Conservation (phyloP, 2,329 filamentous ascomycete species). For the Hymenoscyphus fraxineus region DNA sequence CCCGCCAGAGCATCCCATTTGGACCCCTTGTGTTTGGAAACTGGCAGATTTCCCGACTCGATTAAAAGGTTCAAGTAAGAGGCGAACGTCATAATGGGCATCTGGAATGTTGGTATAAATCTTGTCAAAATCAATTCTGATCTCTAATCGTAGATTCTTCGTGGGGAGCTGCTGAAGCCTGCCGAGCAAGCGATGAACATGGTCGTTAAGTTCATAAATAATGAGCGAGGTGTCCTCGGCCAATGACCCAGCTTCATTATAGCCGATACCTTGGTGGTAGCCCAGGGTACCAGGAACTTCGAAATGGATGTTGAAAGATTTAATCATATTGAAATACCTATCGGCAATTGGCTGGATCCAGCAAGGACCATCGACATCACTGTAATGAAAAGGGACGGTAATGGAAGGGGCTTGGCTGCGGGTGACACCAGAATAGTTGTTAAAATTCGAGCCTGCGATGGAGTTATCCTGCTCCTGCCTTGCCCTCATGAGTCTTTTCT, state of each 20-base stretch:
- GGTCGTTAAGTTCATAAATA: slow-evolving; percentile 18
- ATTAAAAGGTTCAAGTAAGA: slow-evolving; percentile 10
- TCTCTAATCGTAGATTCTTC: background rate
- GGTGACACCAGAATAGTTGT: background rate
- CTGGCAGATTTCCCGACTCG: slow-evolving; percentile 3
- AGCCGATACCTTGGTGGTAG: background rate
- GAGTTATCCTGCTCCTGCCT: slow-evolving; percentile 68
- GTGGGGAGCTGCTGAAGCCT: slow-evolving; percentile 9
- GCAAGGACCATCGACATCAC: slow-evolving; percentile 4
- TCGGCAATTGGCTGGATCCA: slow-evolving; percentile 12
- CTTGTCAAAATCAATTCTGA: background rate
- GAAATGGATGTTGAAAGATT: slow-evolving; percentile 15
- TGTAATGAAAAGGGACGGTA: slow-evolving; percentile 1
- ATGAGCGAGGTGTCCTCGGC: background rate
- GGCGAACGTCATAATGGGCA: background rate
- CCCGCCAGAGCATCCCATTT: background rate
- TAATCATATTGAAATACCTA: slow-evolving; percentile 17
- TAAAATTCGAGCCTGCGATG: background rate
- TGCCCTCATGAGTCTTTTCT: slow-evolving; percentile 80
- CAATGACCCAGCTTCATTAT: background rate
- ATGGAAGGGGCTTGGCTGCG: background rate
- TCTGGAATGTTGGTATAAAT: background rate
- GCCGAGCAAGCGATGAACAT: slow-evolving; percentile 20
- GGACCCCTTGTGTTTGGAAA: background rate
- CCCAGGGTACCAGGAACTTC: background rate